Percentiles rank a stretch among this genome's conserved stretches.
These are phyloP conservation scores for Geosmithia flava DNA, from an alignment of 2,329 filamentous ascomycete species.

Conservation along the genomic window DNA sequence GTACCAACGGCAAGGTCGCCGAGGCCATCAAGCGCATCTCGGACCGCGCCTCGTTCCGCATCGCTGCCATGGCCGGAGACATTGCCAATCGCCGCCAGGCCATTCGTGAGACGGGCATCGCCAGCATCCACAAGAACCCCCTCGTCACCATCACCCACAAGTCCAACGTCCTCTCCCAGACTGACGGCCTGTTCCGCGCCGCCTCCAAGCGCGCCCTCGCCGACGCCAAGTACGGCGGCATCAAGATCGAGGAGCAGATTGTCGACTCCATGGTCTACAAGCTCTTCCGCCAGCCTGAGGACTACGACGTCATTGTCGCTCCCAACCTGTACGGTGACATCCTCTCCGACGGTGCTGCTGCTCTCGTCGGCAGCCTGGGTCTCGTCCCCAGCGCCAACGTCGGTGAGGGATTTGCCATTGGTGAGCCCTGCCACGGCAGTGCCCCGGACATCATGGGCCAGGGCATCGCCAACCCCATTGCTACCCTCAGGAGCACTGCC, in stretches of 20 bases:
- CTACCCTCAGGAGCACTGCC: slow-evolving; percentile 79
- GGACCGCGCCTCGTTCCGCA: slow-evolving; percentile 71
- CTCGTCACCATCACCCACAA: slow-evolving; percentile 97
- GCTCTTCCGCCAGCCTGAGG: slow-evolving; percentile 88
- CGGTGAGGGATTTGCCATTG: slow-evolving; percentile 86
- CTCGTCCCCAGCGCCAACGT: slow-evolving; percentile 94
- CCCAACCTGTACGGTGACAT: slow-evolving; percentile 98
- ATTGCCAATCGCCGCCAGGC: slow-evolving; percentile 81
- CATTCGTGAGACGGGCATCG: slow-evolving; percentile 48
- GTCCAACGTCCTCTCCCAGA: slow-evolving; percentile 92
- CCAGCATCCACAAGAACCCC: slow-evolving; percentile 53
- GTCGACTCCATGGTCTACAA: slow-evolving; percentile 99
- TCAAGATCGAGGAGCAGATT: slow-evolving; percentile 88
- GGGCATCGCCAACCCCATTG: slow-evolving; percentile 92
- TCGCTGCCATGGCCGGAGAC: slow-evolving; percentile 86
- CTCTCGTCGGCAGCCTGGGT: slow-evolving; percentile 81
- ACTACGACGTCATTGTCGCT: slow-evolving; percentile 96
- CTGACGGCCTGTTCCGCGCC: slow-evolving; percentile 87
- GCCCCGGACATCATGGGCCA: slow-evolving; percentile 91
- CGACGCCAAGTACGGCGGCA: slow-evolving; percentile 43
- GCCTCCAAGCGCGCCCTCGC: slow-evolving; percentile 64
- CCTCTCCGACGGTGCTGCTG: slow-evolving; percentile 87
- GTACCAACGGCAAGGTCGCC: slow-evolving; percentile 69
- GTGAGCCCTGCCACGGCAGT: slow-evolving; percentile 93
- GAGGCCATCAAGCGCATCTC: slow-evolving; percentile 98